Evolutionary conservation across 768 basidiomycete species (phyloP).

Genomic region (Tylopilus sp.): DNA sequence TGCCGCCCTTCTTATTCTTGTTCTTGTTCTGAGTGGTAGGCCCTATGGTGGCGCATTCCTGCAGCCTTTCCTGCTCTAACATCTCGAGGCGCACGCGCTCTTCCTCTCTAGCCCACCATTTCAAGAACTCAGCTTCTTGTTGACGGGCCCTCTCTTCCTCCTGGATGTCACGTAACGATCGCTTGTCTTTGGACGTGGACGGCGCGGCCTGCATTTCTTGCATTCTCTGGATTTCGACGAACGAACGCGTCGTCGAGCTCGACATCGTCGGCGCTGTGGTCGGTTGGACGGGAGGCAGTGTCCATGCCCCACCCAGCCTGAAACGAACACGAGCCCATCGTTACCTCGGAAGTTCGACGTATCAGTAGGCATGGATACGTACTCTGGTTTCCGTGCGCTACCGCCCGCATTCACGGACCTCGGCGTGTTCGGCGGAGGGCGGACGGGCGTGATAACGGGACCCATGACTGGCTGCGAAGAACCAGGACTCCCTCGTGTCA

Average conservation of each 20-base stretch:
- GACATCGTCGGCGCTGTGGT: slow-evolving; percentile 32
- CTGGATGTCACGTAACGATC: slow-evolving; percentile 79
- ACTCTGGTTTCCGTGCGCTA: slow-evolving; percentile 47
- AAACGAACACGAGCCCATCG: background rate
- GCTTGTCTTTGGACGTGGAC: slow-evolving; percentile 44
- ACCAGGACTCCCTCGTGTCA: slow-evolving; percentile 21
- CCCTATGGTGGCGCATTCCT: background rate
- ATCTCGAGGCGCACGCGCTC: slow-evolving; percentile 58
- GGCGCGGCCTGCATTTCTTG: slow-evolving; percentile 55
- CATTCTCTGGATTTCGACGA: slow-evolving; percentile 80
- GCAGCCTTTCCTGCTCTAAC: slow-evolving; percentile 1
- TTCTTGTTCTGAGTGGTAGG: background rate
- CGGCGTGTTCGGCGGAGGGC: slow-evolving; percentile 36
- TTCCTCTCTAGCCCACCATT: slow-evolving; percentile 89
- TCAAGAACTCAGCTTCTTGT: slow-evolving; percentile 76
- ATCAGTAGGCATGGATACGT: slow-evolving; percentile 24
- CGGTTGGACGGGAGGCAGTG: slow-evolving; percentile 49
- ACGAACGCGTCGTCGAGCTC: slow-evolving; percentile 46
- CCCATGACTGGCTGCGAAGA: slow-evolving; percentile 42
- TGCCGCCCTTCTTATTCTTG: slow-evolving; percentile 5
- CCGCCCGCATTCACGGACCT: slow-evolving; percentile 18
- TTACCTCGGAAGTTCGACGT: background rate
- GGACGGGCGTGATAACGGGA: slow-evolving; percentile 61
- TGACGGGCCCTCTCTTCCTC: slow-evolving; percentile 69
- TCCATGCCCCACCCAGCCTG: slow-evolving; percentile 57